phyloP scores from a whole-genome alignment of 495 filamentous ascomycete genomes.

The Alectoria sarmentosa region DNA sequence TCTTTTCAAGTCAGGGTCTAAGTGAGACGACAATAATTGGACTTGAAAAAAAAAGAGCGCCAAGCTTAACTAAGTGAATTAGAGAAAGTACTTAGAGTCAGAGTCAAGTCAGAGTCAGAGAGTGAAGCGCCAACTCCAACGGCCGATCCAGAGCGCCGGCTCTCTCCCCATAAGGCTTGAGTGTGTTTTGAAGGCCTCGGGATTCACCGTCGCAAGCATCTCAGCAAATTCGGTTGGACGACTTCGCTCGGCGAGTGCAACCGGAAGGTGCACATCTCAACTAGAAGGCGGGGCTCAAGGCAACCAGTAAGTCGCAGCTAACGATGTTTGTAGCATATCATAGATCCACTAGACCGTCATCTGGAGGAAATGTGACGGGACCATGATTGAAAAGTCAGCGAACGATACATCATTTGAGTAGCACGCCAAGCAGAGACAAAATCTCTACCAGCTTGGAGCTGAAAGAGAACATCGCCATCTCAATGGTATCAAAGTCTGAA shows the following conservation, averaged over 20 bases:
- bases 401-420: constrained; percentile 4
- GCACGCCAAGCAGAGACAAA: neutral
- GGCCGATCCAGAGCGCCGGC: neutral
- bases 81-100: neutral
- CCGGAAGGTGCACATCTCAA: neutral
- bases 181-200: neutral
- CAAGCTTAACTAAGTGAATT: neutral
- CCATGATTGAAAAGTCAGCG: neutral
- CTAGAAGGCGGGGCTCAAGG: neutral
- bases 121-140: too few relatives aligned
- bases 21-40: neutral
- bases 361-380: neutral
- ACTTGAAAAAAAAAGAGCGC: neutral
- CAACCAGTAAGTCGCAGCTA: neutral
- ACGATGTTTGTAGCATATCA: neutral
- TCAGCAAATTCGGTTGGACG: neutral
- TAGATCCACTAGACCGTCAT: neutral
- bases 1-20: neutral
- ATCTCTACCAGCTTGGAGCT: neutral
- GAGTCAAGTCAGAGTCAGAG: neutral
- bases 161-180: constrained; percentile 1
- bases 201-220: neutral
- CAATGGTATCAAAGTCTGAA: neutral
- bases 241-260: neutral
- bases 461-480: constrained; percentile 4